Percentiles rank a stretch among this genome's conserved stretches.
Conservation (phyloP, 495 filamentous ascomycete genomes). For the Bacidia rubella region DNA sequence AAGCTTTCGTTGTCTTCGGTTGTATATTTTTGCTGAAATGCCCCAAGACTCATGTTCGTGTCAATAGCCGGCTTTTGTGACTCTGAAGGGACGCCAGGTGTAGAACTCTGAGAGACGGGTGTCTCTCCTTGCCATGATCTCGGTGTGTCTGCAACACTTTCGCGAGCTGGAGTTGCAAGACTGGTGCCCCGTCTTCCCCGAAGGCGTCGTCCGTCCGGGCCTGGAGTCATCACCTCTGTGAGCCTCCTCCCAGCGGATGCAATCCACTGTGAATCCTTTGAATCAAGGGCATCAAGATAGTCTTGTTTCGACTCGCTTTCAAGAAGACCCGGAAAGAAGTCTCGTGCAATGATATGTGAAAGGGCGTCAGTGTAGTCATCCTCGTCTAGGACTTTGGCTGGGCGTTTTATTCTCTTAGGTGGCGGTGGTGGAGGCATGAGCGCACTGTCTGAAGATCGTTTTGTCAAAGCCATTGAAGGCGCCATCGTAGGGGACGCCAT, state of each 20-base stretch:
- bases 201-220: constrained; percentile 32
- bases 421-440: constrained; percentile 88
- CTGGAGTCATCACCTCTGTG: constrained; percentile 70
- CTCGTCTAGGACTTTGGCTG: constrained; percentile 80
- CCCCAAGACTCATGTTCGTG: constrained; percentile 61
- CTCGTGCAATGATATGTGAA: constrained; percentile 88
- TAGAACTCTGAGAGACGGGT: constrained; percentile 44
- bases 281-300: constrained; percentile 81
- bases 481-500: not conserved
- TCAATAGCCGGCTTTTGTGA: constrained; percentile 44
- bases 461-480: constrained; percentile 38
- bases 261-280: constrained; percentile 75
- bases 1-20: constrained; percentile 96
- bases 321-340: constrained; percentile 88
- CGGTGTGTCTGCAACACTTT: constrained; percentile 34
- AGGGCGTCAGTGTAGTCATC: constrained; percentile 83
- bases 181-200: constrained; percentile 24
- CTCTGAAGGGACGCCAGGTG: constrained; percentile 17
- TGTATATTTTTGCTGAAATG: constrained; percentile 86
- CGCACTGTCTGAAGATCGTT: constrained; percentile 50
- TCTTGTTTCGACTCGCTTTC: constrained; percentile 80
- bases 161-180: constrained; percentile 19
- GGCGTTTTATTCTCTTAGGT: constrained; percentile 84
- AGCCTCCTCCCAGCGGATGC: constrained; percentile 59
- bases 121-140: constrained; percentile 50